Evolutionary conservation across 2,329 filamentous ascomycete species (phyloP).

Genomic region (Simplicillium sp.): DNA sequence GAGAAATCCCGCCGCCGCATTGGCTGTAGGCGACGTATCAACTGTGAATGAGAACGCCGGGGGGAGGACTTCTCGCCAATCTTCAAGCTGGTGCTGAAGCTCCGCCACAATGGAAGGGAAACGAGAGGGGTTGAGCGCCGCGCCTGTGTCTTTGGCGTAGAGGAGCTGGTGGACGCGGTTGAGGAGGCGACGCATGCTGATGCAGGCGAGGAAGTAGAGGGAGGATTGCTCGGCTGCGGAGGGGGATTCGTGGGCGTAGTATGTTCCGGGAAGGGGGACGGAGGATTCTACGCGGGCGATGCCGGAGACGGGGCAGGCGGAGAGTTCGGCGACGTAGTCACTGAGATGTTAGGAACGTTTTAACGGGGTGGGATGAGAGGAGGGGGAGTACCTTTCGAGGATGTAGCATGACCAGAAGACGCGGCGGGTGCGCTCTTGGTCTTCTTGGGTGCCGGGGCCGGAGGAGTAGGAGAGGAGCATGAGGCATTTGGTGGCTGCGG

Average conservation of each 20-base stretch:
- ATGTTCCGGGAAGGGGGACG: constrained; percentile 35
- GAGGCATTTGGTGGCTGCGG: constrained; percentile 38
- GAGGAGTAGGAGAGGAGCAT: constrained; percentile 34
- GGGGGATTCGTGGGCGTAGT: constrained; percentile 30
- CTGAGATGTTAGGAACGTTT: constrained; percentile 14
- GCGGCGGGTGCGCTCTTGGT: constrained; percentile 35
- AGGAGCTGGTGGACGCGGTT: constrained; percentile 39
- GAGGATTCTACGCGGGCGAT: constrained; percentile 42
- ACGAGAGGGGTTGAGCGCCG: constrained; percentile 30
- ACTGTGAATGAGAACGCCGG: constrained; percentile 30
- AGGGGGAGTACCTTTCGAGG: constrained; percentile 32
- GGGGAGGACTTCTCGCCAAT: constrained; percentile 37
- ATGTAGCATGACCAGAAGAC: constrained; percentile 49
- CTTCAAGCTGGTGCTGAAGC: constrained; percentile 36
- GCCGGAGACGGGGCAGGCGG: constrained; percentile 37
- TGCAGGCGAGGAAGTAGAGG: constrained; percentile 43
- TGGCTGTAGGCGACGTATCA: constrained; percentile 16
- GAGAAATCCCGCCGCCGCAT: constrained; percentile 36
- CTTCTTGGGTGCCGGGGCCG: constrained; percentile 22
- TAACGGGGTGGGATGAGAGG: neutral
- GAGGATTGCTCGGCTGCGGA: constrained; percentile 35
- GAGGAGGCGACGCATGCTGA: constrained; percentile 37
- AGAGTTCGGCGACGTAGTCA: constrained; percentile 42
- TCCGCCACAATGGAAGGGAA: constrained; percentile 39
- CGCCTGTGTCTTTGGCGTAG: constrained; percentile 34